Evolutionary conservation across 441 rosid species (phyloP).

Genomic region (Gossypium schwendimanii): DNA sequence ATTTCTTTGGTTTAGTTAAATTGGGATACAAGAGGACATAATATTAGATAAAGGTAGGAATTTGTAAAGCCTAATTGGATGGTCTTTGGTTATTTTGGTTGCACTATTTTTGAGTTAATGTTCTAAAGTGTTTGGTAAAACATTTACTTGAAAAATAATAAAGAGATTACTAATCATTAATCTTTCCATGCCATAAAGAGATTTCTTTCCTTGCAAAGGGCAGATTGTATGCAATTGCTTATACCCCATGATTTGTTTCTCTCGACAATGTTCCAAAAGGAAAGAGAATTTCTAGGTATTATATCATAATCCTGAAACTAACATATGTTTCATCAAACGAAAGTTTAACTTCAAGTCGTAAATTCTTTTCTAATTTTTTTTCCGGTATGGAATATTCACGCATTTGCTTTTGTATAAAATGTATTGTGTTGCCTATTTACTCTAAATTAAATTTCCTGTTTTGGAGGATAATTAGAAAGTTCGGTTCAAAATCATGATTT

Average conservation of each 20-base stretch:
- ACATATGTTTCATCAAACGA: neutral
- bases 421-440: neutral
- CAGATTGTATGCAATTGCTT: neutral
- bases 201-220: neutral
- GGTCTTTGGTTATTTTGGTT: too few relatives aligned
- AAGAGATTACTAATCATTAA: too few relatives aligned
- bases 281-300: slow-evolving; percentile 9
- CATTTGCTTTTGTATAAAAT: neutral
- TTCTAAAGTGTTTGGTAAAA: too few relatives aligned
- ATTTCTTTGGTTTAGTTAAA: too few relatives aligned
- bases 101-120: too few relatives aligned
- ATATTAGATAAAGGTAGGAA: too few relatives aligned
- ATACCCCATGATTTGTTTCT: slow-evolving; percentile 11
- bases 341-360: neutral
- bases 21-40: too few relatives aligned
- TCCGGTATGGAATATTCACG: neutral
- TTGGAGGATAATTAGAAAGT: neutral
- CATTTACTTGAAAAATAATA: too few relatives aligned
- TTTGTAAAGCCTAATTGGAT: too few relatives aligned
- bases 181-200: too few relatives aligned
- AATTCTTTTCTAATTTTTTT: neutral
- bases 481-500: neutral
- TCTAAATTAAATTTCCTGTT: neutral
- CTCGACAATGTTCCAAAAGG: slow-evolving; percentile 12
- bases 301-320: neutral